Evolutionary conservation across 202 grass and related monocot species (phyloP).

Genomic region (Hordeum pubiflorum): DNA sequence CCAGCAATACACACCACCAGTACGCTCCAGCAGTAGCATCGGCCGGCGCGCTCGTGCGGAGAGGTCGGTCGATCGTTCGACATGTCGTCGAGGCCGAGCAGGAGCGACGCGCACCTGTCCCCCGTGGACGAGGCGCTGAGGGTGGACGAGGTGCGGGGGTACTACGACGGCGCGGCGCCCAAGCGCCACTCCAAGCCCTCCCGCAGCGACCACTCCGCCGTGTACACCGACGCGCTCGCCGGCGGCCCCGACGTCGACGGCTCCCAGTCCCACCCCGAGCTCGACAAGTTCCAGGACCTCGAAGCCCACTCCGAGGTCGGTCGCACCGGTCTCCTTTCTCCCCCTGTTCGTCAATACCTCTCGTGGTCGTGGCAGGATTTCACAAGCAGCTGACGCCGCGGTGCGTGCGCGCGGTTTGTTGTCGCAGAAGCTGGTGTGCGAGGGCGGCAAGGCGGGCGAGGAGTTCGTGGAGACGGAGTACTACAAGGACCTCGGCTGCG

Average conservation of each 20-base stretch:
- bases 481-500: slow-evolving; percentile 58
- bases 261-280: slow-evolving; percentile 50
- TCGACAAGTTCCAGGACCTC: slow-evolving; percentile 54
- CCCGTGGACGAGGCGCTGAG: slow-evolving; percentile 45
- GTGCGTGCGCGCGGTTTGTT: neutral
- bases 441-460: slow-evolving; percentile 43
- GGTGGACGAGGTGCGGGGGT: slow-evolving; percentile 52
- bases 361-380: too few relatives aligned
- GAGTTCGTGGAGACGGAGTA: slow-evolving; percentile 78
- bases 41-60: neutral
- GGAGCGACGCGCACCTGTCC: slow-evolving; percentile 55
- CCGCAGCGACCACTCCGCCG: slow-evolving; percentile 55
- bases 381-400: too few relatives aligned
- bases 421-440: slow-evolving; percentile 36
- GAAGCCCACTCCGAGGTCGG: slow-evolving; percentile 32
- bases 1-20: neutral
- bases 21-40: neutral
- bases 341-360: neutral
- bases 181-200: slow-evolving; percentile 84
- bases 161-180: slow-evolving; percentile 52
- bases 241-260: neutral
- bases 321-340: neutral
- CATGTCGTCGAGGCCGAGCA: slow-evolving; percentile 49
- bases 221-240: slow-evolving; percentile 53
- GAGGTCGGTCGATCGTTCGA: neutral